phyloP scores from a whole-genome alignment of 148 eudicot genomes.

The Fagopyrum esculentum region DNA sequence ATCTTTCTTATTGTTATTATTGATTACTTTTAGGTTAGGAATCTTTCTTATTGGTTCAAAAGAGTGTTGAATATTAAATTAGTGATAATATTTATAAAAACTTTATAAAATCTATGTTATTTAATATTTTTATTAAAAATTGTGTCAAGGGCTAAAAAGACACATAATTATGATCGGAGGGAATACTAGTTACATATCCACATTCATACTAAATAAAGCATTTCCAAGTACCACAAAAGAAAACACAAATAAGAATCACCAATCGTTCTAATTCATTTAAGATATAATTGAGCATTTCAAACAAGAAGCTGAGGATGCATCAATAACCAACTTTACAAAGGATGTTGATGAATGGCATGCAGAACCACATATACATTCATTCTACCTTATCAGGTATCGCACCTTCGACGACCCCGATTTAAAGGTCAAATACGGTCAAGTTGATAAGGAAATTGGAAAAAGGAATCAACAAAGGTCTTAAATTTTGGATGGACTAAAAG shows the following conservation, averaged over 20 bases:
- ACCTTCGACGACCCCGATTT: constrained; percentile 58
- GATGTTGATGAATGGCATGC: constrained; percentile 86
- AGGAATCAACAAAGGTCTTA: constrained; percentile 24
- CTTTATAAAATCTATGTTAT: too few species aligned
- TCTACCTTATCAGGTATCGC: constrained; percentile 58
- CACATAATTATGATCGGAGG: too few species aligned
- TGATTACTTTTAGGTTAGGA: too few species aligned
- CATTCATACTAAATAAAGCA: background rate
- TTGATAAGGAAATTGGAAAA: constrained; percentile 56
- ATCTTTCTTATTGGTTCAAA: too few species aligned
- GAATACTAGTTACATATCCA: too few species aligned
- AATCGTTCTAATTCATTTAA: too few species aligned
- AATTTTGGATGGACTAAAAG: constrained; percentile 9
- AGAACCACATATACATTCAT: constrained; percentile 42
- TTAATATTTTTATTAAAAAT: too few species aligned
- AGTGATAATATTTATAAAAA: too few species aligned
- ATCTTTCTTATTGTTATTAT: too few species aligned
- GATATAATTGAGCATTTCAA: constrained; percentile 34
- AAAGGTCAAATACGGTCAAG: constrained; percentile 44
- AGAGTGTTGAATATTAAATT: too few species aligned
- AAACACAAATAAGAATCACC: too few species aligned
- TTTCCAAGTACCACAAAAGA: background rate
- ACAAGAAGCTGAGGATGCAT: constrained; percentile 29
- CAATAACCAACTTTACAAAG: constrained; percentile 46
- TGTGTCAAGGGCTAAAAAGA: too few species aligned